Conservation (phyloP, 345 rosid genomes). For the Limnanthes douglasii region DNA sequence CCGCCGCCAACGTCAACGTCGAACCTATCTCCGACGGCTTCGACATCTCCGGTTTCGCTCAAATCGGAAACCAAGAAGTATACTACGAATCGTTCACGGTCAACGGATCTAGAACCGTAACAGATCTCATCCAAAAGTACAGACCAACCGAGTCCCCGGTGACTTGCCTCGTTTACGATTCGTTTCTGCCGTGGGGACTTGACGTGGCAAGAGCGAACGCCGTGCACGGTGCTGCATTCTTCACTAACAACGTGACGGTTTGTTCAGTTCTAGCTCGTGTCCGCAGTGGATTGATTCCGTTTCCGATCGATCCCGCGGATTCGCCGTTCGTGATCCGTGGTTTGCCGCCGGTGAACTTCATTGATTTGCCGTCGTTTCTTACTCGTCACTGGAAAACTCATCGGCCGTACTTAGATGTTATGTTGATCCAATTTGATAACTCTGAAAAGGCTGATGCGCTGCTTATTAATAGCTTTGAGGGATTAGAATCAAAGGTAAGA, state of each 20-base stretch:
- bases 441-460: conserved; percentile 46
- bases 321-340: conserved; percentile 26
- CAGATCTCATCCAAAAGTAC: conserved; percentile 23
- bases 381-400: conserved; percentile 23
- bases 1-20: conserved; percentile 21
- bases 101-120: conserved; percentile 37
- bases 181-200: conserved; percentile 69
- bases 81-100: conserved; percentile 23
- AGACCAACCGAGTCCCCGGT: conserved; percentile 18
- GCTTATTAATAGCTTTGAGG: conserved; percentile 37
- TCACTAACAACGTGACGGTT: conserved; percentile 47
- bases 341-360: conserved; percentile 28
- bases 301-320: conserved; percentile 23
- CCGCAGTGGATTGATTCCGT: conserved; percentile 18
- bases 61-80: conserved; percentile 17
- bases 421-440: conserved; percentile 37
- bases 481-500: conserved; percentile 38
- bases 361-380: conserved; percentile 43
- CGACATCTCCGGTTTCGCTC: conserved; percentile 33
- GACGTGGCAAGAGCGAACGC: conserved; percentile 46
- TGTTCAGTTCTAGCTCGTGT: conserved; percentile 27
- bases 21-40: conserved; percentile 69
- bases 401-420: conserved; percentile 39
- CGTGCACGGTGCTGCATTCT: conserved; percentile 42
- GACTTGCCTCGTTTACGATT: conserved; percentile 45